Evolutionary conservation across 768 basidiomycete species (phyloP), one percentile per base, ranked within the genome.

Genomic region (Panaeolus cyanescens): DNA sequence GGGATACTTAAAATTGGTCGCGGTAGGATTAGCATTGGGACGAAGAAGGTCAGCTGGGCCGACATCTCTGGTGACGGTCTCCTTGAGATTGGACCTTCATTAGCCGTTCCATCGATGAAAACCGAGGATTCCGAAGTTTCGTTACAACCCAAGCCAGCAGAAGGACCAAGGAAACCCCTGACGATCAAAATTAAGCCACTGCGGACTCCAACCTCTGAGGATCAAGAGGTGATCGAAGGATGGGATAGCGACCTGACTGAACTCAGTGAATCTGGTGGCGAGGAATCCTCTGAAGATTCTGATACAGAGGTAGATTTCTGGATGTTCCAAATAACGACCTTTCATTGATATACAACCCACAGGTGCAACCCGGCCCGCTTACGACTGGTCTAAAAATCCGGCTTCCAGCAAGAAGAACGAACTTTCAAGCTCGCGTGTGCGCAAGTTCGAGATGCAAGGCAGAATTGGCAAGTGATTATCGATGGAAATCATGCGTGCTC

Each of bases 401-500:
- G 5, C 73, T 79, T 33, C 77, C 77, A 2, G 63, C 73, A 9
- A 71, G 71, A 25, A 61, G 65, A 19, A 53, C 31, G 25, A 53
- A 62, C 3, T 20, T 61, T 31, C 55, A 40, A 40, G 32, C 40
- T 8, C 59, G 62, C 5, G 55, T 55, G 39, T 83, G 82, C 59
- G 69, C 65, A 2, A 73, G 72, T 58, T 66, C 67, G 37, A 60
- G 68, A 54, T 83, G 81, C 45, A 71, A 70, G 7, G 71, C 72
- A 32, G 64, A 69, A 5, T 64, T 83, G 28, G 67, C 74, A 1
- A 55, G 55, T 19, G 71, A 65, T 6, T 74, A 77, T 60, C 71
- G 67, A 1, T 79, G 79, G 80, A 81, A 83, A 64, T 74, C 71
- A 8, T 83, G 82, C 45, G 73, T 77, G 5, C 59, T 76, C 2